Conservation (phyloP, 768 basidiomycete genomes). For the Naganishia vaughanmartiniae region DNA sequence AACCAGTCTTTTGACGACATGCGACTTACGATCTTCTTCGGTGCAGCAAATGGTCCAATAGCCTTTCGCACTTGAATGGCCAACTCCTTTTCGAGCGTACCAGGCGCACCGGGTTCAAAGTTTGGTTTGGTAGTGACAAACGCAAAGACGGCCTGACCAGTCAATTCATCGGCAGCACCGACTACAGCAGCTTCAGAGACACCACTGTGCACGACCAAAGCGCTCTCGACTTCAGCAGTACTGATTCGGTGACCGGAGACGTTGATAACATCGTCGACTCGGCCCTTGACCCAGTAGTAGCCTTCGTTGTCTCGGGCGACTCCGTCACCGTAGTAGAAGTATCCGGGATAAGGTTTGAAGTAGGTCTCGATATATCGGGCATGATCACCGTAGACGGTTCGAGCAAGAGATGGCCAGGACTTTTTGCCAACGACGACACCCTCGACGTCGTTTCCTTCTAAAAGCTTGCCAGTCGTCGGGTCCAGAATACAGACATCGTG, state of each 20-base stretch:
- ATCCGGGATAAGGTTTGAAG: slow-evolving; percentile 58
- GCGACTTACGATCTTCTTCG: slow-evolving; percentile 78
- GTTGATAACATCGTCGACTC: slow-evolving; percentile 97
- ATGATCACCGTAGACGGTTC: slow-evolving; percentile 89
- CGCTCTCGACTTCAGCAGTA: slow-evolving; percentile 96
- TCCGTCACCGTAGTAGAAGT: slow-evolving; percentile 78
- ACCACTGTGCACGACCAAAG: slow-evolving; percentile 87
- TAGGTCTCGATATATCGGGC: slow-evolving; percentile 76
- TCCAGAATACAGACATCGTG: slow-evolving; percentile 86
- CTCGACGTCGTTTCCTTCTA: slow-evolving; percentile 79
- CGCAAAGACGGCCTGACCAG: slow-evolving; percentile 70
- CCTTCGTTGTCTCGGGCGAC: slow-evolving; percentile 90
- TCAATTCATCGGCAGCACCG: slow-evolving; percentile 51
- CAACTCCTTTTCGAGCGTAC: slow-evolving; percentile 73
- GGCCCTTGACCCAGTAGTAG: slow-evolving; percentile 98
- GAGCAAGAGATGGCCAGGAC: slow-evolving; percentile 94
- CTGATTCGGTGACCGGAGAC: slow-evolving; percentile 95
- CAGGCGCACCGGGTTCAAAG: slow-evolving; percentile 70
- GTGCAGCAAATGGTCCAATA: slow-evolving; percentile 95
- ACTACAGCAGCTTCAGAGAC: slow-evolving; percentile 86
- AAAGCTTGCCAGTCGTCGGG: slow-evolving; percentile 66
- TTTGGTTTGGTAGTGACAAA: slow-evolving; percentile 95
- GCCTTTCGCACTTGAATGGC: slow-evolving; percentile 93
- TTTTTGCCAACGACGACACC: slow-evolving; percentile 80
- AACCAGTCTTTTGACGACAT: slow-evolving; percentile 27